Evolutionary conservation across 2,329 filamentous ascomycete species (phyloP).

Genomic region (Aureobasidium pullulans): DNA sequence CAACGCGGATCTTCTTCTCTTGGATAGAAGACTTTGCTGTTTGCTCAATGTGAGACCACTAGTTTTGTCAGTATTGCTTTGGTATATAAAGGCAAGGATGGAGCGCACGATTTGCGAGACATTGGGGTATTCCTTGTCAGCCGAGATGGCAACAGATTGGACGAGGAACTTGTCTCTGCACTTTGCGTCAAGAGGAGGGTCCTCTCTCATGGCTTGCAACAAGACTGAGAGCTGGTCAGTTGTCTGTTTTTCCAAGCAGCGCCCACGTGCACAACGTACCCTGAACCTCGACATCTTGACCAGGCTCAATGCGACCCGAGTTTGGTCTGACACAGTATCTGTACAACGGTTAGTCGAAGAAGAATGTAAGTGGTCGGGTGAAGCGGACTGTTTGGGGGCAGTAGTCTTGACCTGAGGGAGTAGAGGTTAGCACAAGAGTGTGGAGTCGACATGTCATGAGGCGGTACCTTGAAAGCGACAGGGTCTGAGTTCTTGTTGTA

Average conservation of each 20-base stretch:
- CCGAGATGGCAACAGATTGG: slow-evolving; percentile 76
- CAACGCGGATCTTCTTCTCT: slow-evolving; percentile 93
- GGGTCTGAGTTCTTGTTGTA: slow-evolving; percentile 51
- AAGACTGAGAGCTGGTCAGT: slow-evolving; percentile 54
- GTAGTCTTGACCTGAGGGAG: slow-evolving; percentile 84
- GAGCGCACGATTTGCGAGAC: slow-evolving; percentile 68
- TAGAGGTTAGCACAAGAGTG: background rate
- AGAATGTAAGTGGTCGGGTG: background rate
- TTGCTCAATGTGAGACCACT: slow-evolving; percentile 72
- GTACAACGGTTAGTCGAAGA: slow-evolving; percentile 16
- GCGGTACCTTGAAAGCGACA: slow-evolving; percentile 56
- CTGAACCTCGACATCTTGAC: slow-evolving; percentile 83
- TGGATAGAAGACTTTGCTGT: slow-evolving; percentile 69
- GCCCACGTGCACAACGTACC: slow-evolving; percentile 47
- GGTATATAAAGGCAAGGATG: background rate
- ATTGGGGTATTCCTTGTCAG: slow-evolving; percentile 67
- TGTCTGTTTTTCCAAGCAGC: slow-evolving; percentile 9
- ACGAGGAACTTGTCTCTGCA: slow-evolving; percentile 98
- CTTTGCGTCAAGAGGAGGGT: slow-evolving; percentile 76
- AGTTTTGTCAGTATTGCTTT: slow-evolving; percentile 16
- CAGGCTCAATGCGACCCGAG: slow-evolving; percentile 88
- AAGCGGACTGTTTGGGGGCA: slow-evolving; percentile 88
- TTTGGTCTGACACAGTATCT: slow-evolving; percentile 98
- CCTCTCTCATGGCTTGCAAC: slow-evolving; percentile 95
- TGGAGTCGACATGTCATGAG: background rate